Evolutionary conservation across 345 rosid species (phyloP).

Genomic region (Iberis pinnata): DNA sequence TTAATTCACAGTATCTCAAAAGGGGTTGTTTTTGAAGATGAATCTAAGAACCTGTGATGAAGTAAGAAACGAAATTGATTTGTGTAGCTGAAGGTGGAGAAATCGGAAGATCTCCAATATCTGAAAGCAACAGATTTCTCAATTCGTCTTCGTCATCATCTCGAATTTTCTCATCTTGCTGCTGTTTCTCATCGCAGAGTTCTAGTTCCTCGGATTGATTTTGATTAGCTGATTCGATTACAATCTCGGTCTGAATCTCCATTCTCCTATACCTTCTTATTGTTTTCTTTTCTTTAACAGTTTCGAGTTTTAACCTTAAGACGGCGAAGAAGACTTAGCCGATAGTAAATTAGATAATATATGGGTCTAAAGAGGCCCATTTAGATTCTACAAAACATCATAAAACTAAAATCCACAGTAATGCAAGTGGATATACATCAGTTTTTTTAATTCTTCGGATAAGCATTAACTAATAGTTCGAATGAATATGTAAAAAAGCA

Average conservation of each 20-base stretch:
- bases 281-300: neutral
- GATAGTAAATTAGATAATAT: too few species aligned
- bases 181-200: constrained; percentile 14
- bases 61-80: constrained; percentile 60
- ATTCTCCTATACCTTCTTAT: constrained; percentile 12
- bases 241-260: constrained; percentile 17
- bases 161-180: neutral
- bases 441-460: too few species aligned
- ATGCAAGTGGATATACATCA: too few species aligned
- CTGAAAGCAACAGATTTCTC: constrained; percentile 51
- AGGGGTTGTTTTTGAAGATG: neutral
- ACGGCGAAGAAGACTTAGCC: constrained; percentile 18
- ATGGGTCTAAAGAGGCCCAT: too few species aligned
- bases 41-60: constrained; percentile 51
- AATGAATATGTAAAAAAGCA: too few species aligned
- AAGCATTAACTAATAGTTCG: too few species aligned
- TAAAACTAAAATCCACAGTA: too few species aligned
- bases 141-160: constrained; percentile 42
- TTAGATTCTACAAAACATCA: too few species aligned
- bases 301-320: constrained; percentile 15
- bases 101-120: constrained; percentile 45
- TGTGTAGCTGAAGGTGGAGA: constrained; percentile 68
- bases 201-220: constrained; percentile 11
- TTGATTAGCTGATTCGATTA: neutral
- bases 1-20: neutral